phyloP scores from a whole-genome alignment of 1,284 basidiomycete genomes.

The Ceratobasidium sp. region DNA sequence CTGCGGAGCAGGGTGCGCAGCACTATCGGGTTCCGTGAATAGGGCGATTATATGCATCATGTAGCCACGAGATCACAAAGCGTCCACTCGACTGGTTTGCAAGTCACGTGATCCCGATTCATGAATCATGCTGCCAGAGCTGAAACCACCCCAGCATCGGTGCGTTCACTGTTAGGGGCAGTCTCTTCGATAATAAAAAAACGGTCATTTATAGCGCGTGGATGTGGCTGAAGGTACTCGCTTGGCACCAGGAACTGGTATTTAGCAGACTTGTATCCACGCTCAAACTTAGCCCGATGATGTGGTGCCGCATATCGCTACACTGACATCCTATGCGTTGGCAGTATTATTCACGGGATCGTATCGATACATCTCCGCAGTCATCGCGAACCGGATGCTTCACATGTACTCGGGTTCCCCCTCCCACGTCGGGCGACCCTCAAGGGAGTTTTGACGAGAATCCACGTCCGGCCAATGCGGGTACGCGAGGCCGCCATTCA shows the following conservation, averaged over 20 bases:
- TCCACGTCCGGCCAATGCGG: background rate
- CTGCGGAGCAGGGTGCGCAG: slow-evolving; percentile 34
- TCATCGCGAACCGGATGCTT: slow-evolving; percentile 4
- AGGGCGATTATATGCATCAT: background rate
- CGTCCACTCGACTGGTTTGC: too few relatives aligned
- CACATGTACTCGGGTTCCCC: background rate
- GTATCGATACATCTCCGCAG: slow-evolving; percentile 27
- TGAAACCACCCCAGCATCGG: background rate
- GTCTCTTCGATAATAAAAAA: too few relatives aligned
- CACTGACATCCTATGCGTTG: slow-evolving; percentile 26
- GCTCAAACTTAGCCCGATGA: background rate
- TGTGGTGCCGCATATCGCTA: slow-evolving; percentile 5
- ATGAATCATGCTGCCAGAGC: too few relatives aligned
- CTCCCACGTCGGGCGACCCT: background rate
- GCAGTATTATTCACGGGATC: background rate
- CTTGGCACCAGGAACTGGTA: background rate
- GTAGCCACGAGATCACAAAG: too few relatives aligned
- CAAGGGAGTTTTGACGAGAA: background rate
- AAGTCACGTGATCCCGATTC: too few relatives aligned
- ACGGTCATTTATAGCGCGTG: too few relatives aligned
- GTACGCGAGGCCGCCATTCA: background rate
- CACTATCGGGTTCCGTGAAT: slow-evolving; percentile 7
- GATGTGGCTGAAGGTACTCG: background rate
- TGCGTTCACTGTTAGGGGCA: too few relatives aligned
- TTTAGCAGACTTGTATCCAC: background rate